A percentile compares a stretch with the other conserved stretches of the same genome.
These are phyloP conservation scores for Globisporangium heterothallicum DNA, from an alignment of 352 stramenopile genomes.

Conservation along the genomic window DNA sequence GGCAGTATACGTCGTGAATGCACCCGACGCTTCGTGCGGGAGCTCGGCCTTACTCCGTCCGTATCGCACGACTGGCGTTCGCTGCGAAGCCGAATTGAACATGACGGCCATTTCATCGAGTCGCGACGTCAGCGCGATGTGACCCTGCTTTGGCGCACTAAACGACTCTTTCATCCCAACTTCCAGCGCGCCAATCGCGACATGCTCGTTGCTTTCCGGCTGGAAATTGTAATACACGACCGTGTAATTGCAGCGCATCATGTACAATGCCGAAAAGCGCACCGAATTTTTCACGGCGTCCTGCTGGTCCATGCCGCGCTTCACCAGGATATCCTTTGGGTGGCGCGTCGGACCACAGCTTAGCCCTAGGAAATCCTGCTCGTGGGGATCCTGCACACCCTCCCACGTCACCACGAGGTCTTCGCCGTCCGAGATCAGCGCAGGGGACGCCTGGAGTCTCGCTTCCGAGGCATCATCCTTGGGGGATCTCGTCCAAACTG, in stretches of 20 bases:
- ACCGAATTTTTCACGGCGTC: slow-evolving; percentile 75
- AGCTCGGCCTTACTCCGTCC: slow-evolving; percentile 25
- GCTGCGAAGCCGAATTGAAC: slow-evolving; percentile 62
- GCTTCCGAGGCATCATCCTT: too few relatives aligned
- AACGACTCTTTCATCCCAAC: slow-evolving; percentile 46
- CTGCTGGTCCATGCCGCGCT: slow-evolving; percentile 51
- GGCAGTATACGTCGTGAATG: slow-evolving; percentile 60
- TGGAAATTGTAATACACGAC: slow-evolving; percentile 52
- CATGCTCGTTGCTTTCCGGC: slow-evolving; percentile 12
- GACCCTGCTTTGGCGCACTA: slow-evolving; percentile 62
- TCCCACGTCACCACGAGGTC: slow-evolving; percentile 72
- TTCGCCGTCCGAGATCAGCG: slow-evolving; percentile 49
- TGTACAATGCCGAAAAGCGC: slow-evolving; percentile 56
- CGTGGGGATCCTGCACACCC: slow-evolving; percentile 36
- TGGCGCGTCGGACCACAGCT: slow-evolving; percentile 55
- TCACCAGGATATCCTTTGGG: slow-evolving; percentile 46
- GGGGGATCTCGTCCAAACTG: neutral
- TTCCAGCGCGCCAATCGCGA: slow-evolving; percentile 26
- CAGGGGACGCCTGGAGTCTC: slow-evolving; percentile 24
- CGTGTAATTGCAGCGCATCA: slow-evolving; percentile 69
- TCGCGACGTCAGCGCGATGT: slow-evolving; percentile 53
- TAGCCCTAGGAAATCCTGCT: slow-evolving; percentile 60
- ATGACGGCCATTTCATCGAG: slow-evolving; percentile 54
- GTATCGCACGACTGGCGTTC: slow-evolving; percentile 38
- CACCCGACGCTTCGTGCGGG: slow-evolving; percentile 19